These are phyloP conservation scores for Lentinus tigrinus DNA, from an alignment of 768 basidiomycete genomes.

Conservation along the genomic window DNA sequence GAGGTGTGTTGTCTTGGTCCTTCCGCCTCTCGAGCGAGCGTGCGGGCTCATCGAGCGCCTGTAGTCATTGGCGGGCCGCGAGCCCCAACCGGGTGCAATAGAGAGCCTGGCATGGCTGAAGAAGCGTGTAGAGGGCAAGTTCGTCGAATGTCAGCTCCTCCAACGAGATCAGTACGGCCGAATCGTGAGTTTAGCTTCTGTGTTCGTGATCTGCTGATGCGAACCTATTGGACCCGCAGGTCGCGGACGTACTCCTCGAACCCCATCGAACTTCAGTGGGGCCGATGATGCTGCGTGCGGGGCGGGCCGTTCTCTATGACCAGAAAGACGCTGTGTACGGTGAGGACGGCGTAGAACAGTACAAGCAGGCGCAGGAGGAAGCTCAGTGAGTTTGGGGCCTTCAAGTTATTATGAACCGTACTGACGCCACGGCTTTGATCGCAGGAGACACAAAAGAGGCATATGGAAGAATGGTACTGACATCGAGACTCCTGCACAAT, in stretches of 20 bases:
- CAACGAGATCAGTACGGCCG: slow-evolving; percentile 82
- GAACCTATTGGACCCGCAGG: background rate
- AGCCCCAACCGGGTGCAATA: slow-evolving; percentile 65
- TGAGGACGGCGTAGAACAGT: slow-evolving; percentile 66
- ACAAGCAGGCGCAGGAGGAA: slow-evolving; percentile 50
- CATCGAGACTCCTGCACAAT: slow-evolving; percentile 72
- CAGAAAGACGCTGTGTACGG: too few relatives aligned
- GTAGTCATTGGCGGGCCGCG: slow-evolving; percentile 74
- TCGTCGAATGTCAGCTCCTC: slow-evolving; percentile 67
- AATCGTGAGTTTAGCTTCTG: slow-evolving; percentile 71
- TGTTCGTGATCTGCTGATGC: too few relatives aligned
- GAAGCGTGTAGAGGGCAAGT: slow-evolving; percentile 50
- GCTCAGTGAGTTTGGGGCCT: slow-evolving; percentile 22
- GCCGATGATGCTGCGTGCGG: too few relatives aligned
- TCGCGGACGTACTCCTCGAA: too few relatives aligned
- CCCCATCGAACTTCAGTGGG: too few relatives aligned
- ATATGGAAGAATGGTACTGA: slow-evolving; percentile 65
- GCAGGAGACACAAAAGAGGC: slow-evolving; percentile 63
- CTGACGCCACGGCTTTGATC: too few relatives aligned
- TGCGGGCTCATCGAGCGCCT: slow-evolving; percentile 39
- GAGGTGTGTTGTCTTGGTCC: too few relatives aligned
- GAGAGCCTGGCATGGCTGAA: slow-evolving; percentile 77
- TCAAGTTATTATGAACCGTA: too few relatives aligned
- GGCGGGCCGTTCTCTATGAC: too few relatives aligned
- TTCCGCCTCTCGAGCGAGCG: too few relatives aligned